A percentile compares a stretch with the other conserved stretches of the same genome.
phyloP scores from a whole-genome alignment of 2,329 filamentous ascomycete genomes.

The Beauveria bassiana region DNA sequence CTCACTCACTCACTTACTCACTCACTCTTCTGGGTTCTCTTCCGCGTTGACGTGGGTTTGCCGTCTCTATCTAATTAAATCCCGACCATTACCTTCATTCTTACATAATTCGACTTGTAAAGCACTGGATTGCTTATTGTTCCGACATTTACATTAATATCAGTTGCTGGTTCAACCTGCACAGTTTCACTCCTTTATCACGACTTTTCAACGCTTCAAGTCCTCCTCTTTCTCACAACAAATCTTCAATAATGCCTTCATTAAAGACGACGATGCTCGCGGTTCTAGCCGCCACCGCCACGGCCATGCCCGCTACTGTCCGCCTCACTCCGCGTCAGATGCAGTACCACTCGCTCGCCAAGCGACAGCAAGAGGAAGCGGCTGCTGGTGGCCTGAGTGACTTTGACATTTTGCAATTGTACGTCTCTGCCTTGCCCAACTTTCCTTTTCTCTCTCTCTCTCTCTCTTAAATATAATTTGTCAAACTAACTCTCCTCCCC shows the following conservation, averaged over 20 bases:
- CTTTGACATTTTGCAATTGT: slow-evolving; percentile 11
- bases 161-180: slow-evolving; percentile 2
- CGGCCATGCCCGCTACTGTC: slow-evolving; percentile 4
- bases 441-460: not conserved
- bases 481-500: not conserved
- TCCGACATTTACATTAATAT: not conserved
- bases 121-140: slow-evolving; percentile 4
- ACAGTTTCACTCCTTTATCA: not conserved
- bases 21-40: not conserved
- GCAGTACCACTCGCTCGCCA: not conserved
- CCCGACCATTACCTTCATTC: not conserved
- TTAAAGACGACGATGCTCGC: slow-evolving; percentile 1
- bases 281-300: not conserved
- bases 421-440: not conserved
- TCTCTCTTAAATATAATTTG: no score
- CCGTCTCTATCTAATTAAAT: not conserved
- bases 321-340: slow-evolving; percentile 8
- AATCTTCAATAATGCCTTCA: not conserved
- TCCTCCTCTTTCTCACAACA: not conserved
- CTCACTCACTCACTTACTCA: not conserved
- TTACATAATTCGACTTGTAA: not conserved
- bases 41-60: slow-evolving; percentile 8
- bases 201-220: not conserved
- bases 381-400: slow-evolving; percentile 1
- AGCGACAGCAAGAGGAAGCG: not conserved